These are phyloP conservation scores for Ophiostoma angusticollis DNA, from an alignment of 2,329 filamentous ascomycete genomes.

Conservation along the genomic window DNA sequence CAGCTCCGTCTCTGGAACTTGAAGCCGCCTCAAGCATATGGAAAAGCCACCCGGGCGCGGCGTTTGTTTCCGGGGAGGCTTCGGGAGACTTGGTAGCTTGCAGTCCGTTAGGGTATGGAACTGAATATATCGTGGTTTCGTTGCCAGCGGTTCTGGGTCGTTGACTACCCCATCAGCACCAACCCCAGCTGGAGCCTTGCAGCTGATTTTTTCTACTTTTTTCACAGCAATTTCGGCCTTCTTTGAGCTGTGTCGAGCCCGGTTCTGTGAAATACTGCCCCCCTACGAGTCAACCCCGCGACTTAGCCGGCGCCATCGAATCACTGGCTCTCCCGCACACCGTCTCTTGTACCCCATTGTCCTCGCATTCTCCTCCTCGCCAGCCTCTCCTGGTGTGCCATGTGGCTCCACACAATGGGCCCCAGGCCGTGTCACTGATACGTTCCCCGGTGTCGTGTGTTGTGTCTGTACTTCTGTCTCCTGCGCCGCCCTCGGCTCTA, in stretches of 20 bases:
- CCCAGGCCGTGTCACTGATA: slow-evolving; percentile 9
- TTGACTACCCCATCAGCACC: no score
- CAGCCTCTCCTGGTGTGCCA: slow-evolving; percentile 2
- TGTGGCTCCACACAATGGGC: slow-evolving; percentile 8
- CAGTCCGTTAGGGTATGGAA: no score
- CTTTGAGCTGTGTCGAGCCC: no score
- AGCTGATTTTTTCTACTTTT: no score
- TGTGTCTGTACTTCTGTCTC: slow-evolving; percentile 1
- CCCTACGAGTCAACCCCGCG: no score
- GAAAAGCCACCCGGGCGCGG: neutral
- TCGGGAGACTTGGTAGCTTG: neutral
- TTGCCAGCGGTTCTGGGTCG: no score
- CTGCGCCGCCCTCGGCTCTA: neutral
- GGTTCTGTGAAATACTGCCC: no score
- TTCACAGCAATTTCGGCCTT: no score
- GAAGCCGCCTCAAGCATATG: neutral
- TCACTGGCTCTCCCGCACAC: slow-evolving; percentile 3
- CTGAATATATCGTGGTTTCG: no score
- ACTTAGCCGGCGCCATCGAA: no score
- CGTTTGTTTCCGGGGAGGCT: slow-evolving; percentile 4
- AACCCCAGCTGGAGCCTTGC: no score
- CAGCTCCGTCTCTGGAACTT: slow-evolving; percentile 22
- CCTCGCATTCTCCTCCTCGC: neutral
- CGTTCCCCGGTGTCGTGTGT: no score
- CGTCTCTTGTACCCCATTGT: slow-evolving; percentile 2